phyloP scores from a whole-genome alignment of 495 filamentous ascomycete genomes.

The Daldinia decipiens region DNA sequence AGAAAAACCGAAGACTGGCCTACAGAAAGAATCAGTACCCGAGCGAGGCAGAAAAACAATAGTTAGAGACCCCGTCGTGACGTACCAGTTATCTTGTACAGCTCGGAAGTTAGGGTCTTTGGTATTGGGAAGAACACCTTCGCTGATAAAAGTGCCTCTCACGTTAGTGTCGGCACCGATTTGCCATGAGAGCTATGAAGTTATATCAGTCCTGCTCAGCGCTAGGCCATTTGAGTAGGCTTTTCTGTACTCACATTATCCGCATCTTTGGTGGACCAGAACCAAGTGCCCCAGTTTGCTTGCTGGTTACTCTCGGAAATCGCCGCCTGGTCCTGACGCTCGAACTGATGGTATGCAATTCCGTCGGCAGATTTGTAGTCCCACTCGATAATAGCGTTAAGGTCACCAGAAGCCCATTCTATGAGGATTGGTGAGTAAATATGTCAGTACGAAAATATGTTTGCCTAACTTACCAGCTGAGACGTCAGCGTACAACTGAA shows the following conservation, averaged over 20 bases:
- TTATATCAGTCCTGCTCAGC: constrained; percentile 31
- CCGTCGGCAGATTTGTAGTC: constrained; percentile 50
- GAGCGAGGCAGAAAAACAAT: background rate
- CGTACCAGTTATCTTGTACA: constrained; percentile 73
- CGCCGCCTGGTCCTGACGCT: constrained; percentile 68
- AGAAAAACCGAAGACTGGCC: constrained; percentile 88
- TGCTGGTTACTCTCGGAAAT: constrained; percentile 77
- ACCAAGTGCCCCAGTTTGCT: constrained; percentile 87
- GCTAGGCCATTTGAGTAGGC: background rate
- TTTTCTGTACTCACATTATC: constrained; percentile 50
- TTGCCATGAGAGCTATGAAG: constrained; percentile 64
- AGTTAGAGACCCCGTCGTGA: background rate
- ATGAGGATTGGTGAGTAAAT: constrained; percentile 35
- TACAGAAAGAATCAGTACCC: constrained; percentile 40
- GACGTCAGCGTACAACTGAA: constrained; percentile 86
- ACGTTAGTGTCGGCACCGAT: constrained; percentile 73
- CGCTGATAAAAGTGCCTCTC: constrained; percentile 71
- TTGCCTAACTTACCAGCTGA: constrained; percentile 78
- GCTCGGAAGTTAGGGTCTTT: constrained; percentile 73
- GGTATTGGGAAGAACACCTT: constrained; percentile 69
- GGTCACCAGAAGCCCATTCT: constrained; percentile 61
- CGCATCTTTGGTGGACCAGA: constrained; percentile 65
- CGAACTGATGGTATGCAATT: constrained; percentile 65
- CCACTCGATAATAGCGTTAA: constrained; percentile 51
- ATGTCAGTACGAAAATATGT: constrained; percentile 58